Evolutionary conservation across 441 rosid species (phyloP).

Genomic region (Croton laevigatus): DNA sequence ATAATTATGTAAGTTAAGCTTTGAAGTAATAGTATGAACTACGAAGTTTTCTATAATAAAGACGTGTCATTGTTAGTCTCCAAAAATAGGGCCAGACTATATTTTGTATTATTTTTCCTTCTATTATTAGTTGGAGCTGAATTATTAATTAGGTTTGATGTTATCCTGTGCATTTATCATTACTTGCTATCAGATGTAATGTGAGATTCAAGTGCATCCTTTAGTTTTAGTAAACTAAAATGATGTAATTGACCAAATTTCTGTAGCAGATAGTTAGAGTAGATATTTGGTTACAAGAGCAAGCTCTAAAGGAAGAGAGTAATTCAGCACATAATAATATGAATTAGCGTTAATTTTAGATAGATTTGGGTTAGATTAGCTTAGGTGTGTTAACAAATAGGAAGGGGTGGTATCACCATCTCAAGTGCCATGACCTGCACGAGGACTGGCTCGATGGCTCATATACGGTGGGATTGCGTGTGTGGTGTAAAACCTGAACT

Average conservation of each 20-base stretch:
- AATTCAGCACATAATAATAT: neutral
- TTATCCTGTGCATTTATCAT: neutral
- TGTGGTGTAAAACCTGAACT: conserved; percentile 90
- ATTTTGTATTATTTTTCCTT: neutral
- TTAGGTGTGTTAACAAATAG: conserved; percentile 24
- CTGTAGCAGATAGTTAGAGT: neutral
- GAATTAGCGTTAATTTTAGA: neutral
- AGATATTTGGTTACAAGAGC: neutral
- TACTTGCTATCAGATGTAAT: neutral
- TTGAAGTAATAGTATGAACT: neutral
- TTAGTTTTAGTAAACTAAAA: conserved; percentile 5
- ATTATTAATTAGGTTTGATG: neutral
- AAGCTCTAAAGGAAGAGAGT: too few species aligned
- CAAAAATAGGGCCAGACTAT: neutral
- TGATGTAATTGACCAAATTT: neutral
- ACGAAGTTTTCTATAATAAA: neutral
- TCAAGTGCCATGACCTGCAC: conserved; percentile 56
- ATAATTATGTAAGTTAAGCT: conserved; percentile 53
- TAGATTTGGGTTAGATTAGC: neutral
- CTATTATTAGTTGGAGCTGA: neutral
- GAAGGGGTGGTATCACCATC: conserved; percentile 66
- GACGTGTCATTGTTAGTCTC: neutral
- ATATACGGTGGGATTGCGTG: conserved; percentile 94
- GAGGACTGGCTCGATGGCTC: conserved; percentile 98
- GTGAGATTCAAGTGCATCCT: neutral